Base-by-base conservation (phyloP, 768 basidiomycete species). In the Tricholoma sp. region DNA sequence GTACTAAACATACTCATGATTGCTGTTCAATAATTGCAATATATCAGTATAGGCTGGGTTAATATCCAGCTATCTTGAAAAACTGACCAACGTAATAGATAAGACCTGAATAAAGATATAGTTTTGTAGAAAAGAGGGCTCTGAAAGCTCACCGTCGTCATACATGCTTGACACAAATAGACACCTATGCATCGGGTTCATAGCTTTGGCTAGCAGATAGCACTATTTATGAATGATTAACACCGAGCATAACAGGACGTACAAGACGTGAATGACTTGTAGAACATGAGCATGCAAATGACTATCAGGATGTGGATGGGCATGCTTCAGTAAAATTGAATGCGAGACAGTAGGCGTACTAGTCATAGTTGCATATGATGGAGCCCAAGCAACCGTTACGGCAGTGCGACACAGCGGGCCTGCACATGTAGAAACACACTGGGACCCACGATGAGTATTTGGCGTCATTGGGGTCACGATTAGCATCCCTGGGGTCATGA, bases 51-150 rank as follows among this genome's bases (percentile, higher is more conserved):
- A 3, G 39, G 24, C 24, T 24, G 24, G n/a, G 44, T 24, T 34
- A 9, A 18, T 32, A 17, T 15, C 17, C 1, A 24, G 24, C 24
- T 24, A 32, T 13, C 15, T 50, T 15, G 48, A 44, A 32, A 17
- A 4, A 64, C 64, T 59, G n/a, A 68, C 67, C 65, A 47, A 66
- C 33, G 52, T 68, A 68, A 52, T 68, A 68, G 6, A 66, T 55
- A 28, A 68, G 34, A 33, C 67, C 67, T 61, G 56, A 11, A 54
- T 54, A 28, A 47, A 24, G 6, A 28, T 41, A 29, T 47, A 29
- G n/a, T 29, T 13, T 37, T 24, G 24, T 20, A 29, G 41, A 12
- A 52, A 18, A n/a, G 17, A 44, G 17, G 17, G n/a, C 11, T n/a
- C 29, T 17, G 53, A 48, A 31, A 10, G 52, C 57, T 52, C 34